These are phyloP conservation scores for Amanita inopinata DNA, from an alignment of 768 basidiomycete genomes.

Conservation along the genomic window DNA sequence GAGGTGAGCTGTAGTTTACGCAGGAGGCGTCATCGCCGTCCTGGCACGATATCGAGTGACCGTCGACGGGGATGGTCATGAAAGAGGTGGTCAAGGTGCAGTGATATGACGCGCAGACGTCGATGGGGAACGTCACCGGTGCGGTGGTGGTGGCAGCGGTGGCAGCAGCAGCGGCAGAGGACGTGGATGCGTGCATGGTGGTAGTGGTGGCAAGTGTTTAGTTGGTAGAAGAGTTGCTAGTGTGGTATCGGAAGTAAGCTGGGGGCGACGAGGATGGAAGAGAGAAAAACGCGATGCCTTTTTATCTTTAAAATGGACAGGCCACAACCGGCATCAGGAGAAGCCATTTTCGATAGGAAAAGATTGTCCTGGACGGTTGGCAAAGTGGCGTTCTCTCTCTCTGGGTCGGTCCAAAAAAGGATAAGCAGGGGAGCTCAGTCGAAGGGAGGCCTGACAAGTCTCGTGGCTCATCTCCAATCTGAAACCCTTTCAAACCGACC, in stretches of 20 bases:
- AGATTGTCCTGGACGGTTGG: conserved; percentile 9
- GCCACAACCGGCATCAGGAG: conserved; percentile 6
- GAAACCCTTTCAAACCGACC: conserved; percentile 3
- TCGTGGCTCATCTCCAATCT: conserved; percentile 4
- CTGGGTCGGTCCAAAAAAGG: neutral
- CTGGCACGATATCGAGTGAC: conserved; percentile 15
- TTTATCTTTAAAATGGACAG: conserved; percentile 22
- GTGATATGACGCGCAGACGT: conserved; percentile 10
- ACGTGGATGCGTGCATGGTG: conserved; percentile 9
- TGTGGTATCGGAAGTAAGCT: conserved; percentile 5
- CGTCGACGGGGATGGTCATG: conserved; percentile 6
- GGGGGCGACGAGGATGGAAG: conserved; percentile 16
- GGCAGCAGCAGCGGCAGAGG: conserved; percentile 11
- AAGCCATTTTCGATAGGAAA: conserved; percentile 1
- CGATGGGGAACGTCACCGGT: too few species aligned
- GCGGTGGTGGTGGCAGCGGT: conserved; percentile 14
- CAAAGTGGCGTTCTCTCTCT: conserved; percentile 6
- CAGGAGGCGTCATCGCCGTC: conserved; percentile 18
- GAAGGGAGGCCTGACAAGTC: neutral
- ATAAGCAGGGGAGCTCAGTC: neutral
- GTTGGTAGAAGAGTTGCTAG: conserved; percentile 10
- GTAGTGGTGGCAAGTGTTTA: neutral
- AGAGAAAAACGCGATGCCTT: conserved; percentile 16
- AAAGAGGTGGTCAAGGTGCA: conserved; percentile 7
- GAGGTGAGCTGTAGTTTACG: conserved; percentile 50